phyloP scores from a whole-genome alignment of 1,284 basidiomycete genomes.

The Ganoderma resinaceum region DNA sequence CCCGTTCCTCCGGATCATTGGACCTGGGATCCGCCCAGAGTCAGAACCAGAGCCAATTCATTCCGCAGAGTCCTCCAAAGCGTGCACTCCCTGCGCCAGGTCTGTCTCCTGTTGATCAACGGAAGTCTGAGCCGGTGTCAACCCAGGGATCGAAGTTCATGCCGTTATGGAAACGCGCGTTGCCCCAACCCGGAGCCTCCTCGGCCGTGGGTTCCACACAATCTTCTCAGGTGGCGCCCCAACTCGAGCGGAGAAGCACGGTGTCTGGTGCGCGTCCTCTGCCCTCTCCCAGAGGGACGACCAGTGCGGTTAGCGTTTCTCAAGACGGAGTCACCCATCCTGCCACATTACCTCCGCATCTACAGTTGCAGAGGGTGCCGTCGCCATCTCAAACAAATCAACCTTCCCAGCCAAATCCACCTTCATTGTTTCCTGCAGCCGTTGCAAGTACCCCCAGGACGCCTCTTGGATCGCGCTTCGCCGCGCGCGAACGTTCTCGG shows the following conservation, averaged over 20 bases:
- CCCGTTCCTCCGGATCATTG: constrained; percentile 32
- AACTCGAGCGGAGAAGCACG: constrained; percentile 24
- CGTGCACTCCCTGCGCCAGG: constrained; percentile 23
- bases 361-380: constrained; percentile 21
- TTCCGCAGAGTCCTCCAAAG: constrained; percentile 33
- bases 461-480: constrained; percentile 19
- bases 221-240: constrained; percentile 5
- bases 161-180: constrained; percentile 40
- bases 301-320: constrained; percentile 7
- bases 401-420: neutral
- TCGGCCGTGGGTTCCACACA: constrained; percentile 13
- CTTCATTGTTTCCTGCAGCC: constrained; percentile 6
- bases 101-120: constrained; percentile 2
- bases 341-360: constrained; percentile 24
- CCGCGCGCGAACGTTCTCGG: constrained; percentile 29
- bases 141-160: constrained; percentile 39
- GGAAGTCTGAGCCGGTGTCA: constrained; percentile 21
- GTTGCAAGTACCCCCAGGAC: neutral
- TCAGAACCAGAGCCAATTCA: constrained; percentile 12
- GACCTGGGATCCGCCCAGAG: constrained; percentile 28
- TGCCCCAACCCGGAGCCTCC: constrained; percentile 33
- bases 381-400: constrained; percentile 11
- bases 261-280: constrained; percentile 22
- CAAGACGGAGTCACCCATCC: constrained; percentile 17
- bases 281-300: constrained; percentile 19